phyloP scores from a whole-genome alignment of 2,329 filamentous ascomycete species.

The Diaporthe sp. region DNA sequence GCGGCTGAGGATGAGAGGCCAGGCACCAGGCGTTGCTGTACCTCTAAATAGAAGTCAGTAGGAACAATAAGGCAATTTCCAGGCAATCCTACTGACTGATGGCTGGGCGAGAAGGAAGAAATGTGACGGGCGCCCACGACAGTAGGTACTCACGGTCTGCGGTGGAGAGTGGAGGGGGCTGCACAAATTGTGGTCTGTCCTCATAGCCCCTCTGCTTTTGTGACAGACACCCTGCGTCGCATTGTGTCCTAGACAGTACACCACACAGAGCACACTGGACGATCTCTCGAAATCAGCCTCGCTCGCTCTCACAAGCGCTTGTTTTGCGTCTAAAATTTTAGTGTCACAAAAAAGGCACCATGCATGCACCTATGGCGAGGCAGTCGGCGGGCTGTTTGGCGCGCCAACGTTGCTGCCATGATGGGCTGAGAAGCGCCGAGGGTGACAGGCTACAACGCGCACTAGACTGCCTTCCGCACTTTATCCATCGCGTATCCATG shows the following conservation, averaged over 20 bases:
- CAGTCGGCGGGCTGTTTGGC: slow-evolving; percentile 5
- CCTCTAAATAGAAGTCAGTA: slow-evolving; percentile 11
- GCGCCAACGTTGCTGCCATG: neutral
- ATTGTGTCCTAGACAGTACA: neutral
- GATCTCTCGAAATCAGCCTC: neutral
- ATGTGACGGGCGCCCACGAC: neutral
- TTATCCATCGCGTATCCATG: neutral
- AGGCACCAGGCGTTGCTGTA: neutral
- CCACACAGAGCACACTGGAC: neutral
- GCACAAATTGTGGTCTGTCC: neutral
- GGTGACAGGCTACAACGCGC: neutral
- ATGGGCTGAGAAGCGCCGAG: slow-evolving; percentile 6
- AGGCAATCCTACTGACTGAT: slow-evolving; percentile 9
- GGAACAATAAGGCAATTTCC: neutral
- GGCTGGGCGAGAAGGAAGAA: neutral
- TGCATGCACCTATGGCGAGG: neutral
- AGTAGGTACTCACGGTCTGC: neutral
- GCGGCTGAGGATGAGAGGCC: neutral
- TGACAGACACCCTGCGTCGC: neutral
- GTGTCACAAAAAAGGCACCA: neutral
- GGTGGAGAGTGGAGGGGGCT: neutral
- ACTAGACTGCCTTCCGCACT: neutral
- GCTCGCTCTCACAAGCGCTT: neutral
- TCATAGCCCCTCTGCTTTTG: neutral
- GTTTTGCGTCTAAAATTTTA: neutral